A percentile compares a stretch with the other conserved stretches of the same genome.
Conservation (phyloP, 2,329 filamentous ascomycete species). For the Ceratocystis destructans region DNA sequence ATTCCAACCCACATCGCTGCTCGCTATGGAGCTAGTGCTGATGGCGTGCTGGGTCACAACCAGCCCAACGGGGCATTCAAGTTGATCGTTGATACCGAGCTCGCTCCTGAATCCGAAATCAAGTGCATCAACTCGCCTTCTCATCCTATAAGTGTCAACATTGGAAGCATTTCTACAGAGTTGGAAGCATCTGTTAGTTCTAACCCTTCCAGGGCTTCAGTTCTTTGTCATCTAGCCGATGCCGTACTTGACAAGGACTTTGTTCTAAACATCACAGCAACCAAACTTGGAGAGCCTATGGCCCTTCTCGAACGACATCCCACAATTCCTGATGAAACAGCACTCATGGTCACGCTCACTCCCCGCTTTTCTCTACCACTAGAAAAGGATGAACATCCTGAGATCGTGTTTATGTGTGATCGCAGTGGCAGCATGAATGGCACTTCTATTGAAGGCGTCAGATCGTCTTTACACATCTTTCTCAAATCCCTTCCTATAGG, state of each 20-base stretch:
- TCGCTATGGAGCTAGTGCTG: constrained; percentile 40
- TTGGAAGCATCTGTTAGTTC: background rate
- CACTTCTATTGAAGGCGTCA: constrained; percentile 39
- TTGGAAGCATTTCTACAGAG: constrained; percentile 42
- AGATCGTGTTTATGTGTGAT: constrained; percentile 62
- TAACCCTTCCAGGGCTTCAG: constrained; percentile 26
- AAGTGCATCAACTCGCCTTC: constrained; percentile 51
- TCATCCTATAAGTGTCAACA: constrained; percentile 51
- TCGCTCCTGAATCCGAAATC: constrained; percentile 43
- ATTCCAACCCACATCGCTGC: constrained; percentile 55
- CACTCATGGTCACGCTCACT: constrained; percentile 57
- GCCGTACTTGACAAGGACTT: constrained; percentile 56
- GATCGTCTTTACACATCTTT: constrained; percentile 46
- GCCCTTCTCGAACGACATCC: constrained; percentile 55
- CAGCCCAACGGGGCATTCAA: constrained; percentile 16
- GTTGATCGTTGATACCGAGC: constrained; percentile 28
- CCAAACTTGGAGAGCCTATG: constrained; percentile 44
- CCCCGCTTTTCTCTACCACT: constrained; percentile 50
- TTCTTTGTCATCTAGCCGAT: constrained; percentile 40
- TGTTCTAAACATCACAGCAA: constrained; percentile 48
- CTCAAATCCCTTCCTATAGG: constrained; percentile 51
- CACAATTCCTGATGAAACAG: constrained; percentile 44
- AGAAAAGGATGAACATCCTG: constrained; percentile 29
- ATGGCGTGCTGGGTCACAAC: background rate
- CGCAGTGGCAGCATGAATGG: constrained; percentile 51